Evolutionary conservation across 495 filamentous ascomycete genomes (phyloP), one percentile per base, ranked within the genome.

Genomic region (Xylaria longipes): DNA sequence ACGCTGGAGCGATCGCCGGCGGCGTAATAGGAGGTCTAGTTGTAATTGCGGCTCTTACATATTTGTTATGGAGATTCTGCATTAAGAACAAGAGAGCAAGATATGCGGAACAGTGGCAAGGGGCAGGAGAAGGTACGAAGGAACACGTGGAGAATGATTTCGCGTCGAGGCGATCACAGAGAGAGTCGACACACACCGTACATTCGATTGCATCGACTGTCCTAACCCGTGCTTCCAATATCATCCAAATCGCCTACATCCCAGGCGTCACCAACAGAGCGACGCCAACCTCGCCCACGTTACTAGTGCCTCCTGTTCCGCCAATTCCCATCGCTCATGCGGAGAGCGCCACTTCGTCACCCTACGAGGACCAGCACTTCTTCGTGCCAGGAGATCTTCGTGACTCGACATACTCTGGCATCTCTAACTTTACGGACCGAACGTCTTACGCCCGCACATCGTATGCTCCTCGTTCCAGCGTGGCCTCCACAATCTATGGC

Each of bases 231-330:
- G 96, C 96, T 56, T 98, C 95, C 71, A 98, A 99, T 83, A 93
- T 99, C 78, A 99, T 99, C 72, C 96, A 98, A 82, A 99, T 99
- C 80, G 96, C 97, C 56, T 99, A 98, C 80, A 98, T 99, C 73
- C 96, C 96, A 61, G 96, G 96, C 57, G 95, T 98, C 78, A 98
- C 94, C 68, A 98, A 98, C 82, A 88, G 96, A 58, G 94, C 94
- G 5, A 89, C 91, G 2, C 92, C 93, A 12, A 88, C 92, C 37
- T 94, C 93, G 1, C 94, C 94, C 11, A 91, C 90, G 43, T 84
- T 93, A n/a, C 87, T 97, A 43, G 91, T 97, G 22, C 95, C 94
- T 33, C 96, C 96, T 0, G 94, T 99, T 15, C 96, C 96, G 57
- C 94, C 96, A 35, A 91, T 98, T 73, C 95, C 96, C 60, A 89